Evolutionary conservation across 164 flowering plant species (phyloP).

Genomic region (Umbilicus rupestris): DNA sequence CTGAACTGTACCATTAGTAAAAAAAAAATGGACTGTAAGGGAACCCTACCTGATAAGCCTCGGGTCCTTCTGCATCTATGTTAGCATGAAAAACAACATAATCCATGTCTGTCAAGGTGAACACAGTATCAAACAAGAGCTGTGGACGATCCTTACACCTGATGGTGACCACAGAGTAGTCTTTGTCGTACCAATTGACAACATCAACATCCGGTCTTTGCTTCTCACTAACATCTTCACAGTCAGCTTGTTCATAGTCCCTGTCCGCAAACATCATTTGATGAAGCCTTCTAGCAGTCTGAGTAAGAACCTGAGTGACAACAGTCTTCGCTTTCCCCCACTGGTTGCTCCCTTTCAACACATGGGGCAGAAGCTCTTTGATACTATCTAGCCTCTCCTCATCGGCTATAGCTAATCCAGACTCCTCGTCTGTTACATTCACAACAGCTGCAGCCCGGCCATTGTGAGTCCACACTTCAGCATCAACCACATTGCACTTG

Average conservation of each 20-base stretch:
- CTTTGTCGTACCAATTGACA: slow-evolving; percentile 67
- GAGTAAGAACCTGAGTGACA: slow-evolving; percentile 43
- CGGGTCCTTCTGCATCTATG: slow-evolving; percentile 60
- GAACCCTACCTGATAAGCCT: slow-evolving; percentile 82
- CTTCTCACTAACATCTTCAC: slow-evolving; percentile 28
- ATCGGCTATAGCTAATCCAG: slow-evolving; percentile 49
- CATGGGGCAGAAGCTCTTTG: slow-evolving; percentile 58
- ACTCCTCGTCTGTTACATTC: slow-evolving; percentile 65
- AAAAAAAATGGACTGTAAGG: no score
- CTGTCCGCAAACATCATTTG: slow-evolving; percentile 93
- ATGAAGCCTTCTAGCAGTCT: slow-evolving; percentile 84
- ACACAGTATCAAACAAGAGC: slow-evolving; percentile 78
- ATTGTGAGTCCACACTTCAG: slow-evolving; percentile 96
- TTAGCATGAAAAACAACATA: slow-evolving; percentile 90
- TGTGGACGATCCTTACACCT: slow-evolving; percentile 77
- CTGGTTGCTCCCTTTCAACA: slow-evolving; percentile 59
- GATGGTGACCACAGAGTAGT: slow-evolving; percentile 74
- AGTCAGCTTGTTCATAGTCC: slow-evolving; percentile 49
- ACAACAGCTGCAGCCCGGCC: slow-evolving; percentile 77
- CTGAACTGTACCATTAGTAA: no score
- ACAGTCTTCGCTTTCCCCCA: slow-evolving; percentile 56
- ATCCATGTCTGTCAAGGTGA: slow-evolving; percentile 90
- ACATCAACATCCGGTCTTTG: slow-evolving; percentile 59
- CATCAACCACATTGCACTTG: slow-evolving; percentile 83
- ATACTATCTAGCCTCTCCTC: slow-evolving; percentile 48